Evolutionary conservation across 208 protist species (phyloP), one percentile per base, ranked within the genome.

Genomic region (Acanthamoeba healyi): DNA sequence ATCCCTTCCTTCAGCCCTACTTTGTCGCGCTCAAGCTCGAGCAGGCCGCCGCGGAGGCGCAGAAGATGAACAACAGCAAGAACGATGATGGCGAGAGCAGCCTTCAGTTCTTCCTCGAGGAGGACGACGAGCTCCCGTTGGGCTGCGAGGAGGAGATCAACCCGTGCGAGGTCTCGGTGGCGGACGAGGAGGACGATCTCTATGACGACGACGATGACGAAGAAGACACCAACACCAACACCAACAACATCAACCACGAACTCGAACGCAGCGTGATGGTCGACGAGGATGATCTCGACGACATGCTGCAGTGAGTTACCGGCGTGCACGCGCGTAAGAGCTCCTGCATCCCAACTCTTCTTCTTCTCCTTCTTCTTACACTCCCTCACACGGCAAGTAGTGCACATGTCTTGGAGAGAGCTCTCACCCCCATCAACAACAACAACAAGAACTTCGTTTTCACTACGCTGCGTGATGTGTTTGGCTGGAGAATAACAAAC

Each of bases 1-100:
- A 98, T 84, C 96, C 96, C 38, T 99, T 98, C 98, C 86, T n/a
- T 94, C 96, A 19, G 96, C 95, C 86, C 42, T 74, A 81, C 70
- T 2, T 44, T 38, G 36, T 34, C 34, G 9, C 32, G 9, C 49
- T 54, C 49, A 24, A 54, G 49, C 49, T 54, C 15, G 49, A 54
- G 15, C 0, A 1, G 49, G n/a, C n/a, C n/a, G n/a, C n/a, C n/a
- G n/a, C n/a, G n/a, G n/a, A n/a, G n/a, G 12, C 29, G 36, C 29
- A 5, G 15, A 79, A 38, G 36, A 79, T 42, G 36, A 79, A 79
- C 12, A 49, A 82, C 10, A 82, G 40, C 32, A 74, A 84, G 74
- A 6, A 84, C 5, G 42, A 84, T 36, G 9, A n/a, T 9, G 74
- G 10, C 29, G 38, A 26, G 72, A 51, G 34, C 17, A 7, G 5